Percentiles rank a stretch among this genome's conserved stretches.
Evolutionary conservation across 2,329 filamentous ascomycete species (phyloP).

Genomic region (Penicillium sp.): DNA sequence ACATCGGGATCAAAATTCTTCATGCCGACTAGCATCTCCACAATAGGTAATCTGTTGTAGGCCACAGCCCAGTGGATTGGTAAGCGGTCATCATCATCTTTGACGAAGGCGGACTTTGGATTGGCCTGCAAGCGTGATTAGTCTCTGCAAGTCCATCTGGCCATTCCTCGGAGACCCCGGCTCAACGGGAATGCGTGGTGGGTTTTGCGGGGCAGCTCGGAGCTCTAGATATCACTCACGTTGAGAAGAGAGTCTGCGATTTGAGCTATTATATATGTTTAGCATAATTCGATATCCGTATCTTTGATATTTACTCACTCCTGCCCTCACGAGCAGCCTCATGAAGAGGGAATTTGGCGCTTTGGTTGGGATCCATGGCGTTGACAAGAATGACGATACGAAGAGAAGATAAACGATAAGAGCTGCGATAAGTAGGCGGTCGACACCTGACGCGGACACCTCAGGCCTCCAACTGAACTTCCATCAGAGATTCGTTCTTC

Average conservation of each 20-base stretch:
- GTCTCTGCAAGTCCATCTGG: neutral
- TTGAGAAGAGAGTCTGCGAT: conserved; percentile 73
- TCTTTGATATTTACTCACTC: conserved; percentile 53
- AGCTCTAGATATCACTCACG: conserved; percentile 44
- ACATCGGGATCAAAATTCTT: conserved; percentile 81
- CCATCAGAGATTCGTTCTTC: conserved; percentile 15
- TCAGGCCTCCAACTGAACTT: conserved; percentile 19
- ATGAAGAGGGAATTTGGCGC: conserved; percentile 76
- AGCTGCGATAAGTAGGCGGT: conserved; percentile 24
- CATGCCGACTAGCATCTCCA: conserved; percentile 66
- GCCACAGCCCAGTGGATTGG: conserved; percentile 94
- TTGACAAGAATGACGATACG: neutral
- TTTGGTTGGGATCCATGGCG: conserved; percentile 43
- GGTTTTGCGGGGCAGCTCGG: conserved; percentile 28
- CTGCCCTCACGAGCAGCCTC: conserved; percentile 81
- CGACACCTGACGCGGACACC: conserved; percentile 18
- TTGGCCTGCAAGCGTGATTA: conserved; percentile 61
- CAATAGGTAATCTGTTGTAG: conserved; percentile 73
- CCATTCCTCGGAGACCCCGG: neutral
- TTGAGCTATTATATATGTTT: conserved; percentile 51
- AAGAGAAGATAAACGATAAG: conserved; percentile 21
- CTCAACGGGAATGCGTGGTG: conserved; percentile 2
- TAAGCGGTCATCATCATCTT: conserved; percentile 83
- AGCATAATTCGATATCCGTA: conserved; percentile 16
- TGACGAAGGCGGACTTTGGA: conserved; percentile 69